phyloP scores from a whole-genome alignment of 345 rosid genomes.

The Salix purpurea region DNA sequence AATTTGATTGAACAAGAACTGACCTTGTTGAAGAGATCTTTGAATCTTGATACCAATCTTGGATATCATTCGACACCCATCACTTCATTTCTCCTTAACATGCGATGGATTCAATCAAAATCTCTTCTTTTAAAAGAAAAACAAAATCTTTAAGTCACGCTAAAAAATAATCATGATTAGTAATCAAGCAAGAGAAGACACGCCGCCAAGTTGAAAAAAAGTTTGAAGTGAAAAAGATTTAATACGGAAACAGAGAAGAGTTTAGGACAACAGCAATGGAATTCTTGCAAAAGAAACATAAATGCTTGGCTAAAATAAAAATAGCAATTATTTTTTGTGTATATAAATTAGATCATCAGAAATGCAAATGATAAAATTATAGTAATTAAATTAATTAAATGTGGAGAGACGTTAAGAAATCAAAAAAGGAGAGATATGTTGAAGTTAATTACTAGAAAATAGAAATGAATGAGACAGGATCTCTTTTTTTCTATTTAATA shows the following conservation, averaged over 20 bases:
- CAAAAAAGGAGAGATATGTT: neutral
- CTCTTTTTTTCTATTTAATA: neutral
- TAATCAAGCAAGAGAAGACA: conserved; percentile 12
- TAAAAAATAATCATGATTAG: neutral
- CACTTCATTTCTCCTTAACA: conserved; percentile 1
- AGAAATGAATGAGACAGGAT: neutral
- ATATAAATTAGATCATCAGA: neutral
- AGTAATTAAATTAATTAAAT: neutral
- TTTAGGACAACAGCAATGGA: neutral
- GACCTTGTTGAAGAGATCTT: conserved; percentile 8
- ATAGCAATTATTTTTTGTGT: neutral
- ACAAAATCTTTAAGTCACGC: conserved; percentile 1
- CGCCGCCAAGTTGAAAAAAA: conserved; percentile 11
- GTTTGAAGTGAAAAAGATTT: neutral
- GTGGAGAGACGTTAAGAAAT: neutral
- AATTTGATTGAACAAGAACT: neutral
- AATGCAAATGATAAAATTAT: neutral
- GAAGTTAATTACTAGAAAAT: neutral
- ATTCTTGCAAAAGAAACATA: neutral
- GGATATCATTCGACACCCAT: neutral
- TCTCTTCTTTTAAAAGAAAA: neutral
- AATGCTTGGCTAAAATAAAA: neutral
- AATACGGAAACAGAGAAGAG: neutral
- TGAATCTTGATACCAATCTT: neutral
- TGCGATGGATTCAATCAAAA: neutral